Conservation (phyloP, 768 basidiomycete genomes). For the Lactifluus subvellereus region DNA sequence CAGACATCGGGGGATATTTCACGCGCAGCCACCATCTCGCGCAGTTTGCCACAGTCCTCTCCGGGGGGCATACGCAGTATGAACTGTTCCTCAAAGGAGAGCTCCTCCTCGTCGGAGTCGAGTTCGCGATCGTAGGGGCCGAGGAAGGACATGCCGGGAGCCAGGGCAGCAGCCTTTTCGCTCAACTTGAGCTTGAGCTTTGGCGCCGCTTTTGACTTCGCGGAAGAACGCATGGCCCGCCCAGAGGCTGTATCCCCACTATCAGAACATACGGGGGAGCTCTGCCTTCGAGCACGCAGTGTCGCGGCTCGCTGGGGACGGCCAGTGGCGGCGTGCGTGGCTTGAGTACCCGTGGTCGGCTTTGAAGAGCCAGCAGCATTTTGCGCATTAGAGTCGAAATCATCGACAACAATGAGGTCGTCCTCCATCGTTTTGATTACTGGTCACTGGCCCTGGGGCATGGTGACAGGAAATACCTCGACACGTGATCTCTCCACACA, state of each 20-base stretch:
- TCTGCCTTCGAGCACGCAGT: slow-evolving; percentile 23
- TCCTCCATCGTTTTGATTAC: slow-evolving; percentile 40
- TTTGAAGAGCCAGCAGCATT: slow-evolving; percentile 29
- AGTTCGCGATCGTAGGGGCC: slow-evolving; percentile 91
- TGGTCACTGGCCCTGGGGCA: no score
- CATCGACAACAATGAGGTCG: slow-evolving; percentile 58
- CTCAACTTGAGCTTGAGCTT: slow-evolving; percentile 87
- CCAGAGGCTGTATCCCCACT: slow-evolving; percentile 33
- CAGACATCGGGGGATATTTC: slow-evolving; percentile 79
- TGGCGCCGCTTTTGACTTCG: slow-evolving; percentile 43
- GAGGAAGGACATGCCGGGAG: slow-evolving; percentile 81
- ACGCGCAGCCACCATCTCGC: slow-evolving; percentile 74
- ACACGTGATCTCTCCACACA: neutral
- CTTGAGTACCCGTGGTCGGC: slow-evolving; percentile 1
- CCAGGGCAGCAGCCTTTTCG: slow-evolving; percentile 73
- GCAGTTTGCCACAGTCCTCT: slow-evolving; percentile 70
- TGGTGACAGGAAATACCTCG: neutral
- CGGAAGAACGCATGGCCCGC: slow-evolving; percentile 42
- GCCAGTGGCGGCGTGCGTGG: slow-evolving; percentile 21
- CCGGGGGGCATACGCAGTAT: slow-evolving; percentile 84
- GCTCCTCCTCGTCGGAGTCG: slow-evolving; percentile 91
- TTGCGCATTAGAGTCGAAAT: slow-evolving; percentile 42
- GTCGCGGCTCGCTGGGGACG: slow-evolving; percentile 24
- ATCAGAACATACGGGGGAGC: slow-evolving; percentile 26
- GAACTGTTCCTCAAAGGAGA: slow-evolving; percentile 97